Conservation (phyloP, 2,329 filamentous ascomycete genomes). For the Fusarium siculi region DNA sequence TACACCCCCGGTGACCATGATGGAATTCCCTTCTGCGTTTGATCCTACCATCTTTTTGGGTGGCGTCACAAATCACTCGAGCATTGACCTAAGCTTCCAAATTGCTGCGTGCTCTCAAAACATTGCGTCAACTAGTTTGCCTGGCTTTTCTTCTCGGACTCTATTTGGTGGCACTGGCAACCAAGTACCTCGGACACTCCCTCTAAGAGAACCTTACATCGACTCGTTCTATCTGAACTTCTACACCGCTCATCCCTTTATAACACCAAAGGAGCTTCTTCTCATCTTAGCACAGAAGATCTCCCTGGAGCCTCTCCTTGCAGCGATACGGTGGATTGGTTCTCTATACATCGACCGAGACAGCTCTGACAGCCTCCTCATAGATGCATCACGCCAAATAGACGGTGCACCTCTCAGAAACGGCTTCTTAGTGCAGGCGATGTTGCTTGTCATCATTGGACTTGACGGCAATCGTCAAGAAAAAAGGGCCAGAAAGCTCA, state of each 20-base stretch:
- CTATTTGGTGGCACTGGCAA: fast-evolving
- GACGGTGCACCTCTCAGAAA: not conserved
- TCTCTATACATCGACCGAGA: not conserved
- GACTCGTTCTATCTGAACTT: slow-evolving; percentile 1
- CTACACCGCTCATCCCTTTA: not conserved
- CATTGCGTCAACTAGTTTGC: fast-evolving
- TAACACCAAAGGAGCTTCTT: not conserved
- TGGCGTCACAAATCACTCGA: fast-evolving
- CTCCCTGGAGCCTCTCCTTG: not conserved
- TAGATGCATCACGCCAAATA: not conserved
- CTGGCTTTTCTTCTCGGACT: not conserved
- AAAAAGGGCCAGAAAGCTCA: not conserved
- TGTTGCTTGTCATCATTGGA: not conserved
- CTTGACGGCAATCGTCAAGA: not conserved
- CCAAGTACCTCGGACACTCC: not conserved
- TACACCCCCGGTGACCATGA: not conserved
- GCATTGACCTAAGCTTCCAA: fast-evolving
- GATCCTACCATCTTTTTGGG: not conserved
- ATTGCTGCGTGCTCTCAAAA: not conserved
- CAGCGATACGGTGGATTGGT: slow-evolving; percentile 8
- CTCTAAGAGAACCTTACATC: not conserved
- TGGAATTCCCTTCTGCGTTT: not conserved
- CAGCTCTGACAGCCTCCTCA: not conserved
- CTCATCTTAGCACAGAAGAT: not conserved
- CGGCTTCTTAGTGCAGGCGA: not conserved